Conservation (phyloP, 2,329 filamentous ascomycete species). For the Periconia sp. region DNA sequence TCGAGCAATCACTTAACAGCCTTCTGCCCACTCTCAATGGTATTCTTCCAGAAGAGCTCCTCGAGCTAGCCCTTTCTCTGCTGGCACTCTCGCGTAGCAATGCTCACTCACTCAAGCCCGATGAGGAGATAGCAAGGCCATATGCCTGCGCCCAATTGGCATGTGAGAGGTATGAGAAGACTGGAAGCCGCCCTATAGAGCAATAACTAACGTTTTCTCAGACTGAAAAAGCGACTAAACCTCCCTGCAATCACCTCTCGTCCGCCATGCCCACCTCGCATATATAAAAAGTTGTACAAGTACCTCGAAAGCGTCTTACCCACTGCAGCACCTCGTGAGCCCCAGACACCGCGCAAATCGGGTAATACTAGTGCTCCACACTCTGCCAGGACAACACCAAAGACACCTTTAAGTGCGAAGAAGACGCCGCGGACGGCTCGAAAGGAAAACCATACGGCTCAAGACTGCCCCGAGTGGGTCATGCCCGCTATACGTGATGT, state of each 20-base stretch:
- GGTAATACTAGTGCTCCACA: constrained; percentile 18
- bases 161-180: constrained; percentile 68
- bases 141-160: constrained; percentile 60
- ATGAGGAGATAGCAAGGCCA: constrained; percentile 41
- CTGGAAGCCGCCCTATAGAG: no score
- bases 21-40: constrained; percentile 45
- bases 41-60: constrained; percentile 33
- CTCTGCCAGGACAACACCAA: constrained; percentile 28
- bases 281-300: constrained; percentile 81
- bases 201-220: constrained; percentile 45
- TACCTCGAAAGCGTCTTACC: constrained; percentile 76
- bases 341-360: constrained; percentile 36
- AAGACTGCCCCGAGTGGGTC: constrained; percentile 59
- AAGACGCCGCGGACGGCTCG: constrained; percentile 24
- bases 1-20: constrained; percentile 42
- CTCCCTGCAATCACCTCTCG: constrained; percentile 37
- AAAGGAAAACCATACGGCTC: constrained; percentile 12
- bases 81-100: constrained; percentile 41
- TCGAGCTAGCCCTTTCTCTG: constrained; percentile 36
- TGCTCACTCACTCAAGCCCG: constrained; percentile 51
- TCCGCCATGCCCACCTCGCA: constrained; percentile 39
- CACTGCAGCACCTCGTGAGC: constrained; percentile 30
- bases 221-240: constrained; percentile 61
- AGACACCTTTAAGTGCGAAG: constrained; percentile 18
- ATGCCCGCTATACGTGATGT: constrained; percentile 68